A percentile compares a stretch with the other conserved stretches of the same genome.
phyloP scores from a whole-genome alignment of 495 filamentous ascomycete genomes.

The Penicillium ochrochloron region DNA sequence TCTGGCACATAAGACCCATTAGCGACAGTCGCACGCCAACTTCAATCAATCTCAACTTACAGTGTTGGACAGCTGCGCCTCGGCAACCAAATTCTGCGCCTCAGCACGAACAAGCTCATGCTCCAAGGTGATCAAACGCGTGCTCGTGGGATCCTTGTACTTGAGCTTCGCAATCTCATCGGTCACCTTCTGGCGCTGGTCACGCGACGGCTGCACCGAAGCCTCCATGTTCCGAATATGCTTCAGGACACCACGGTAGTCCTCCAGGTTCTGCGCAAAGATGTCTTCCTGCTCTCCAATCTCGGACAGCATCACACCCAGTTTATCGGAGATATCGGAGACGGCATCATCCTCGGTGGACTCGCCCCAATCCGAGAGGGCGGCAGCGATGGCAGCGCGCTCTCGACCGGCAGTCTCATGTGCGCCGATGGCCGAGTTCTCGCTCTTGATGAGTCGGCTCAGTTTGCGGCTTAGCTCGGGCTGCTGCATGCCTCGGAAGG shows the following conservation, averaged over 20 bases:
- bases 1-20: constrained; percentile 52
- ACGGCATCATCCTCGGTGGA: constrained; percentile 82
- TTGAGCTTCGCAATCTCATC: constrained; percentile 92
- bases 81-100: constrained; percentile 92
- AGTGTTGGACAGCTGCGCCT: constrained; percentile 94
- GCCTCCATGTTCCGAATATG: constrained; percentile 89
- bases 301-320: constrained; percentile 88
- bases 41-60: constrained; percentile 44
- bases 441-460: constrained; percentile 87
- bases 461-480: constrained; percentile 84
- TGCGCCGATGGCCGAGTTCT: constrained; percentile 80
- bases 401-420: constrained; percentile 83
- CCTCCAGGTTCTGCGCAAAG: constrained; percentile 86
- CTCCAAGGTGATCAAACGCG: constrained; percentile 79
- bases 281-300: constrained; percentile 89
- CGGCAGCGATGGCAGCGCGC: constrained; percentile 78
- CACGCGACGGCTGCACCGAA: constrained; percentile 88
- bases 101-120: constrained; percentile 95
- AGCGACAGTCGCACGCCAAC: not conserved
- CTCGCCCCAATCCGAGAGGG: constrained; percentile 98
- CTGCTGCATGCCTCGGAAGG: constrained; percentile 79
- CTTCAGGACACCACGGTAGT: constrained; percentile 79
- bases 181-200: constrained; percentile 78
- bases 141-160: constrained; percentile 81
- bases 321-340: constrained; percentile 88